Evolutionary conservation across 306 rosid species (phyloP), one percentile per base, ranked within the genome.

Genomic region (Canavalia ensiformis): DNA sequence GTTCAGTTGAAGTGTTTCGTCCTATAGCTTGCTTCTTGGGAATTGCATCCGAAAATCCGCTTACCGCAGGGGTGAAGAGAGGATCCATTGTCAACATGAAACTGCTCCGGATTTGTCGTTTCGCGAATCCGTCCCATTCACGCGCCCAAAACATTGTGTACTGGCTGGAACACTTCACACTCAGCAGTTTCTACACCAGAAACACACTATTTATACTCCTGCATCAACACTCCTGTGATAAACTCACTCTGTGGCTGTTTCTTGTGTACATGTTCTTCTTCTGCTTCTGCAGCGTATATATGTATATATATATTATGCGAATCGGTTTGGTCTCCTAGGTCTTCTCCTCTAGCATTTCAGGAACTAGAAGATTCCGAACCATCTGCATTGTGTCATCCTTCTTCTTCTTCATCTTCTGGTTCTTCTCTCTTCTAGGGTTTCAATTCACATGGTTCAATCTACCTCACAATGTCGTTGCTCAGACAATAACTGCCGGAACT

Each of bases 401-500:
- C 78, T 42, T 45, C 31, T 45, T 41, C 39, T 69, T 35, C 57
- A 28, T 49, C 25, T 18, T 18, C 25, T 18, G 25, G 25, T 45
- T 50, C 49, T 42, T 79, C 88, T 88, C 90, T 87, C 82, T 83
- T 86, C 71, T 88, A 90, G 93, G 91, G 91, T 88, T 89, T 42
- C 8, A 54, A 34, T 79, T 81, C 85, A 37, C 55, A 37, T 77
- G 68, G 47, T 18, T 67, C 11, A 4, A 29, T 63, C 50, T 31
- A 6, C 51, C 1, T 18, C 47, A 29, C 69, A 64, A 35, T 37
- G 69, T 31, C 67, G 60, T 46, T 7, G 42, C 33, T 0, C 12
- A 41, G 83, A 82, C 50, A 41, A 47, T 80, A 55, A 68, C 66
- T 81, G 78, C 80, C 70, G 72, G 34, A 69, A 52, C 60, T 52